phyloP scores from a whole-genome alignment of 2,329 filamentous ascomycete species.

The Davidsoniella eucalypti region DNA sequence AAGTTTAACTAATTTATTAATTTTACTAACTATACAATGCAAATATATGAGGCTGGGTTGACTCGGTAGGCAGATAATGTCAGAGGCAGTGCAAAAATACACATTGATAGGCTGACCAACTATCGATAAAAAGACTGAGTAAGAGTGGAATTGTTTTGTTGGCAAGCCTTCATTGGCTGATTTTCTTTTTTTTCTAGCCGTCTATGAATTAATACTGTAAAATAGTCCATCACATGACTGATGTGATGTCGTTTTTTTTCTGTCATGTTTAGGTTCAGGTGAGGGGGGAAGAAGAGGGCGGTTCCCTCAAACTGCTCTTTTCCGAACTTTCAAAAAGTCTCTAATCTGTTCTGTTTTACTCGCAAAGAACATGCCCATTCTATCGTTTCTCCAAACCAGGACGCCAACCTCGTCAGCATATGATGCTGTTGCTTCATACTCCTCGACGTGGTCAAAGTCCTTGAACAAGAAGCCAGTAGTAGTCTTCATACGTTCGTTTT shows the following conservation, averaged over 20 bases:
- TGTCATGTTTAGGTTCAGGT: background rate
- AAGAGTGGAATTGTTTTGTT: no score
- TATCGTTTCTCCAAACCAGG: constrained; percentile 69
- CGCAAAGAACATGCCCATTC: constrained; percentile 75
- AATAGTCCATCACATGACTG: background rate
- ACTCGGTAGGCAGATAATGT: no score
- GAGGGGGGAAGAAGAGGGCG: no score
- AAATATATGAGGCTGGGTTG: no score
- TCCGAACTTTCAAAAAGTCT: constrained; percentile 56
- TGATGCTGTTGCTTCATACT: constrained; percentile 53
- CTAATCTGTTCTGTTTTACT: constrained; percentile 79
- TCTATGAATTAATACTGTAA: background rate
- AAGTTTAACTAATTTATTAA: no score
- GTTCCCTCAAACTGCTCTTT: constrained; percentile 26
- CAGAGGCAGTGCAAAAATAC: no score
- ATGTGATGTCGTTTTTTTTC: background rate
- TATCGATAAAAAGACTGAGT: no score
- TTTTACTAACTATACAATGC: no score
- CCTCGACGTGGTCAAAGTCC: constrained; percentile 58
- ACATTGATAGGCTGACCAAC: no score
- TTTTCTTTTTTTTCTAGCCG: background rate
- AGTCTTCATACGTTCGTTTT: constrained; percentile 84
- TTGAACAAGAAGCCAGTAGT: constrained; percentile 75
- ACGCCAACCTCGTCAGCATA: constrained; percentile 89
- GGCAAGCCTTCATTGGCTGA: no score